A percentile compares a stretch with the other conserved stretches of the same genome.
Evolutionary conservation across 1,284 basidiomycete genomes (phyloP).

Genomic region (Amylostereum chailletii): DNA sequence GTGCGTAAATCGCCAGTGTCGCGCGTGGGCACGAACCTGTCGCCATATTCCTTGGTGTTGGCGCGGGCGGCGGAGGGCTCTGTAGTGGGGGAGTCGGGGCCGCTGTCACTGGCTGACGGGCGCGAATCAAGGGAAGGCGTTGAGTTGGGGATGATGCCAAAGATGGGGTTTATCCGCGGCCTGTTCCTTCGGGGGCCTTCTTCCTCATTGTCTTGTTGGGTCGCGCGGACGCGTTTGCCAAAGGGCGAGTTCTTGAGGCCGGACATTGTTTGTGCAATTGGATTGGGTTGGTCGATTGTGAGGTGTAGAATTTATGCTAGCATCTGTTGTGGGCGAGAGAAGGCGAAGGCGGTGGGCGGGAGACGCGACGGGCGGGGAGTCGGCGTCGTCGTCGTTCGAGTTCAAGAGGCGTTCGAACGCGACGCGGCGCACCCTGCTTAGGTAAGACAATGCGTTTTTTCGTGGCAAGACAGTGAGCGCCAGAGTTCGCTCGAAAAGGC

Average conservation of each 20-base stretch:
- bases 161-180: constrained; percentile 45
- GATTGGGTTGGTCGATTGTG: no score
- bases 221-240: constrained; percentile 66
- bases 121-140: constrained; percentile 48
- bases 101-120: constrained; percentile 44
- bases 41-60: constrained; percentile 53
- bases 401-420: no score
- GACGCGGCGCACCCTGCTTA: no score
- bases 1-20: constrained; percentile 69
- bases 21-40: constrained; percentile 67
- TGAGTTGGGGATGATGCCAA: constrained; percentile 33
- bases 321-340: no score
- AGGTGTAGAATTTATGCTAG: no score
- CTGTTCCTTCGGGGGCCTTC: constrained; percentile 42
- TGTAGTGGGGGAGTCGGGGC: constrained; percentile 41
- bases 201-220: constrained; percentile 47
- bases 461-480: no score
- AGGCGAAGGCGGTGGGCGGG: no score
- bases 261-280: constrained; percentile 36
- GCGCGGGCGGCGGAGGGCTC: constrained; percentile 4
- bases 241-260: constrained; percentile 74
- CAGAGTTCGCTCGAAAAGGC: no score
- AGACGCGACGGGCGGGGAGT: no score
- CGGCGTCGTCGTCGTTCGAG: no score
- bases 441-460: no score